Evolutionary conservation across 2,329 filamentous ascomycete species (phyloP), one percentile per base, ranked within the genome.

Genomic region (Penicillium expansum): DNA sequence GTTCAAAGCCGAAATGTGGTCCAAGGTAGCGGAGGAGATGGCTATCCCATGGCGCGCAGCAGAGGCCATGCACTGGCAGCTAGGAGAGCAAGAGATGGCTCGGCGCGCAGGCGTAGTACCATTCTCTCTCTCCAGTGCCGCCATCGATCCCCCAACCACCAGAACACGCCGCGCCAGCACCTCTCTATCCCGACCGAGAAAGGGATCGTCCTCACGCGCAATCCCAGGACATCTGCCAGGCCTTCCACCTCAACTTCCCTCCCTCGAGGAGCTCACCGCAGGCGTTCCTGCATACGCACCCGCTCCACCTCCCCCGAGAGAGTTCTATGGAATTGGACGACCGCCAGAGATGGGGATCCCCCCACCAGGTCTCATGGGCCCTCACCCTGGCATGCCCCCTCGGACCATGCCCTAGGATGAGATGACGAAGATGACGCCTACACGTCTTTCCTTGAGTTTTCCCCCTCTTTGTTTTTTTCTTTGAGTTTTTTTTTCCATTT

Each of bases 1-100:
- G 75, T 96, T 97, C 80, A 97, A 97, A 76, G 86, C 90, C 62
- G 92, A 97, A 71, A 97, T 97, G 91, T 99, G 93, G 93, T 87
- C 90, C 58, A 94, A 93, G 69, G 90, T 97, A 22, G 92, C 92
- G 41, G 91, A 94, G 73, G 93, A 97, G 75, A 93, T 99, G 87
- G 87, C 87, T 30, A 88, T 97, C 56, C 94, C 93, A 35, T 97
- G 93, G 93, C 85, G 94, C 69, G 92, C 94, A 18, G 93, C 91
- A 47, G 93, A 99, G 76, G 92, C 91, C 5, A 97, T 97, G 92
- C 94, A 97, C 76, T 99, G 94, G 93, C 90, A 96, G 70, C 82
- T 99, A 54, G 93, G 93, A 61, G 91, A 96, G 73, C 81, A 87
- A 66, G 94, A 97, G 67, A 97, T 99, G 91, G 92, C 92, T 47